Conservation (phyloP, 768 basidiomycete genomes). For the Nidularia pulvinata region DNA sequence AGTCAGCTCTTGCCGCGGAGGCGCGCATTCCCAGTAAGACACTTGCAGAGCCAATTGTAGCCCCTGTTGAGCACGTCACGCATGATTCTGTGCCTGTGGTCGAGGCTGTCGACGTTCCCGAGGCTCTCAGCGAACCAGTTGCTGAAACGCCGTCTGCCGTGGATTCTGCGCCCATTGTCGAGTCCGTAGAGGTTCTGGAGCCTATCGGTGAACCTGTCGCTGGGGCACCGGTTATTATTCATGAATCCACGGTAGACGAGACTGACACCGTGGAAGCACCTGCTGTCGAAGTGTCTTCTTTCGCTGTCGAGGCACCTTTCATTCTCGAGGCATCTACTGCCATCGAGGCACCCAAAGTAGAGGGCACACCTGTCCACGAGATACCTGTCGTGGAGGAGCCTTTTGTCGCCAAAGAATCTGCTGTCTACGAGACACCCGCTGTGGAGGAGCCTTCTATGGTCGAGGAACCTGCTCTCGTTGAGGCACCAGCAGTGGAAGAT, state of each 20-base stretch:
- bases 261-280: not conserved
- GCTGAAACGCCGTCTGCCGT: not conserved
- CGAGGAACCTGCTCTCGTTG: too few relatives aligned
- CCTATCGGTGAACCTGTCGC: too few relatives aligned
- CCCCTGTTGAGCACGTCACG: not conserved
- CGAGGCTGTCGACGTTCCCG: not conserved
- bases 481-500: not conserved
- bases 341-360: not conserved
- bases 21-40: not conserved
- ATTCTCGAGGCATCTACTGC: not conserved
- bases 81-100: not conserved
- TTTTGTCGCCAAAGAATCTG: too few relatives aligned
- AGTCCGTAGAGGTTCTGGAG: not conserved
- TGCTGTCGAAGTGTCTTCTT: too few relatives aligned
- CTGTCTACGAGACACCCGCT: too few relatives aligned
- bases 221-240: not conserved
- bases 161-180: not conserved
- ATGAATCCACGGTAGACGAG: not conserved
- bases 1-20: slow-evolving; percentile 2
- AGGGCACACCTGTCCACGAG: too few relatives aligned
- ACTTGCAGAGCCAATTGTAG: not conserved
- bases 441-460: too few relatives aligned
- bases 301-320: too few relatives aligned
- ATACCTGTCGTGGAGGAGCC: too few relatives aligned
- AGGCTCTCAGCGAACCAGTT: not conserved